Base-by-base conservation (phyloP, 108 stramenopile genomes). In the Cyclotella atomus region DNA sequence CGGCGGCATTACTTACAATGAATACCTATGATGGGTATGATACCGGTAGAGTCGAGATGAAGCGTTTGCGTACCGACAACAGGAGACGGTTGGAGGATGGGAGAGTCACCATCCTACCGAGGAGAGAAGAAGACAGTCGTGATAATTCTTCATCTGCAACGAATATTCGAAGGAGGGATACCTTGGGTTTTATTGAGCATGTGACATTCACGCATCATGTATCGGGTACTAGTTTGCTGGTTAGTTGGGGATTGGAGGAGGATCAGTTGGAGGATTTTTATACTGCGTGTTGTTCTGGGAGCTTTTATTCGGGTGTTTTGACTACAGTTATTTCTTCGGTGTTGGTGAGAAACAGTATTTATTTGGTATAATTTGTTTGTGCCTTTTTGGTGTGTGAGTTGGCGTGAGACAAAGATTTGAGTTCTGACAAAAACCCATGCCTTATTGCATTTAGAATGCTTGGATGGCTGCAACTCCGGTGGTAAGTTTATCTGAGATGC, bases 391-490 rank as follows among this genome's bases (percentile, higher is more conserved):
- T n/a, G n/a, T n/a, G n/a, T n/a, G n/a, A n/a, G n/a, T n/a, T n/a
- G n/a, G n/a, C n/a, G n/a, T n/a, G n/a, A n/a, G n/a, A n/a, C n/a
- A n/a, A n/a, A n/a, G n/a, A n/a, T n/a, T n/a, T n/a, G n/a, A n/a
- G n/a, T n/a, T n/a, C n/a, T n/a, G n/a, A n/a, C n/a, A n/a, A n/a
- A n/a, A n/a, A n/a, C n/a, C n/a, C n/a, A n/a, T n/a, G n/a, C 5
- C 29, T 59, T 8, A 0, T 30, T 3, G 15, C 30, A 5, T 25
- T 25, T 59, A 62, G 20, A 80, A 73, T 63, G 79, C 79, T 0
- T 80, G 79, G 79, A 38, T 80, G 57, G 72, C 79, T 19, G 68
- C 70, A 0, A 80, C 79, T 35, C 79, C 79, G 5, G 34, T 71
- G 9, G 61, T 62, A 62, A 62, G 61, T 5, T 27, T 24, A 23